Conservation (phyloP, 129 eudicot species). For the Deinandra increscens region DNA sequence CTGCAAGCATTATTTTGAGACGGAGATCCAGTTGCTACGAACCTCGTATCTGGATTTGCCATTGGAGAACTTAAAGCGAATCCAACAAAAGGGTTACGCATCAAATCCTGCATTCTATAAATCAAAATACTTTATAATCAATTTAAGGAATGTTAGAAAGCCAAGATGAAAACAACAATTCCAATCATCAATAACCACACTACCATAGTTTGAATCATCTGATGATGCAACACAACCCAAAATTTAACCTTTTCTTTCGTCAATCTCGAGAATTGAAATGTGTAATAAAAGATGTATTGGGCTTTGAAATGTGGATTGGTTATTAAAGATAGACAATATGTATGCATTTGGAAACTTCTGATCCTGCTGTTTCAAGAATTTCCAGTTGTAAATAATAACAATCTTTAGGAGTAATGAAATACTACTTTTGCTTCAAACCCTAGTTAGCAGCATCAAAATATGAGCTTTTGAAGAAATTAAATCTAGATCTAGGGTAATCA, state of each 20-base stretch:
- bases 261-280: not conserved
- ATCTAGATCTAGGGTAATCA: conserved; percentile 9
- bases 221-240: conserved; percentile 7
- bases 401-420: conserved; percentile 10
- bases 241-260: not conserved
- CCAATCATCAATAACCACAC: conserved; percentile 15
- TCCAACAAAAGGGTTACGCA: conserved; percentile 34
- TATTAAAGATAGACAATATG: not conserved
- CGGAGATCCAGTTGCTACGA: conserved; percentile 33
- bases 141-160: not conserved
- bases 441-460: conserved; percentile 13
- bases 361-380: conserved; percentile 16
- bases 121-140: conserved; percentile 14
- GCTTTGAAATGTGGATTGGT: not conserved
- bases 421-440: conserved; percentile 22
- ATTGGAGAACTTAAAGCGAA: conserved; percentile 31
- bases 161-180: conserved; percentile 4
- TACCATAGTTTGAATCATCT: not conserved
- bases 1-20: conserved; percentile 36
- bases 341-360: conserved; percentile 28
- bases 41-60: conserved; percentile 37
- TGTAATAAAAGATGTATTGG: not conserved
- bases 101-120: conserved; percentile 47
- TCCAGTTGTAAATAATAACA: conserved; percentile 6
- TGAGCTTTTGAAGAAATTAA: not conserved